Base-by-base conservation (phyloP, 2,329 filamentous ascomycete genomes). In the Pseudocercospora musae region DNA sequence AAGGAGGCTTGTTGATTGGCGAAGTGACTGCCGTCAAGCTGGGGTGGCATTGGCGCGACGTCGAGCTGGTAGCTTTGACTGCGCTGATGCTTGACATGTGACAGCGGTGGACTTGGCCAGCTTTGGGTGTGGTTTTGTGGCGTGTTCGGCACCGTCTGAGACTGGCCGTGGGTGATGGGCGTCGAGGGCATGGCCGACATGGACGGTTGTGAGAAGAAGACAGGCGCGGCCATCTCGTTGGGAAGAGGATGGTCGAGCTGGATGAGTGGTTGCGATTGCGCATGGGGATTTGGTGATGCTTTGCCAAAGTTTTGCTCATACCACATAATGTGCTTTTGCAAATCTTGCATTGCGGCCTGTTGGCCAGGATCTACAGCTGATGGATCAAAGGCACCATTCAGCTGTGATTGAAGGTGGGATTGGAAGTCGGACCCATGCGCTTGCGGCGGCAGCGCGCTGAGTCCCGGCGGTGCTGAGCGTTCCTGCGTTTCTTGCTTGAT, bases 391-490 rank as follows among this genome's bases (percentile, higher is more conserved):
- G 75, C 54, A 68, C 73, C 74, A 62, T 74, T 70, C 50, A 76
- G 71, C 85, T 87, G 77, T 79, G 82, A 74, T 85, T 85, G 78
- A 78, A 79, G 76, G 71, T 75, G 77, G 66, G 76, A 75, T 67
- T 77, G 77, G 69, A 76, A 77, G 68, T 76, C 72, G 66, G 59
- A 52, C 57, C 37, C 55, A 52, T 53, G 68, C 58, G 67, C 62
- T 55, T 64, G 65, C 48, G 62, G 50, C 58, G 62, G 64, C 62
- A 60, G 62, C 57, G 64, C 58, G 62, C 60, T 68, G 58, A 58
- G 53, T 85, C 89, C 88, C 86, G 89, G 89, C 87, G 85, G 86
- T 85, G 85, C 86, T 87, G 83, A 92, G 90, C 88, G 91, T 87
- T 54, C 52, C 86, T 94, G 91, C 87, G 89, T 85, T 90, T 91